A percentile compares a stretch with the other conserved stretches of the same genome.
phyloP scores from a whole-genome alignment of 2,329 filamentous ascomycete species.

The Sporothrix inflata region DNA sequence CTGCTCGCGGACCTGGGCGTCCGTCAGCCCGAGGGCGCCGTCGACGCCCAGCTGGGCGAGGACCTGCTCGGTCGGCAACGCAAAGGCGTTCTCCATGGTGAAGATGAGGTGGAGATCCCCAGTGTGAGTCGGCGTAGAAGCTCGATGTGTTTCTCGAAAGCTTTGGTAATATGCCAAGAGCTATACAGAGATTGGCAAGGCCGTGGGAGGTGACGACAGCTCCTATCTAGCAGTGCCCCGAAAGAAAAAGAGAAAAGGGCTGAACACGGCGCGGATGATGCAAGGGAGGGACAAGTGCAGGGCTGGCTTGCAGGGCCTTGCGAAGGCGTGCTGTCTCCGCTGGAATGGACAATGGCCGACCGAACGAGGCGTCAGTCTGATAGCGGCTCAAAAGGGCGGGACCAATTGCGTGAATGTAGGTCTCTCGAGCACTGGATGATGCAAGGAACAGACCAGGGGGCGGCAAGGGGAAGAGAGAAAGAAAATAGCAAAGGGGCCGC shows the following conservation, averaged over 20 bases:
- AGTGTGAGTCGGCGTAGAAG: background rate
- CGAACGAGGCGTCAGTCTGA: conserved; percentile 14
- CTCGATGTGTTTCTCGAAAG: background rate
- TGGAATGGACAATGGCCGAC: background rate
- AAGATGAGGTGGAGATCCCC: conserved; percentile 1
- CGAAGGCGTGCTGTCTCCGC: conserved; percentile 17
- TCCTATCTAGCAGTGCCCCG: background rate
- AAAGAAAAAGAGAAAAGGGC: background rate
- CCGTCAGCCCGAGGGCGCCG: conserved; percentile 57
- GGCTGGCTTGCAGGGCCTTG: conserved; percentile 17
- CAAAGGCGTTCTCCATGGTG: conserved; percentile 66
- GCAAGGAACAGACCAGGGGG: background rate
- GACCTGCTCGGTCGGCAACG: conserved; percentile 60
- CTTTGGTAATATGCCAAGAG: background rate
- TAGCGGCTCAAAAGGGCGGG: conserved; percentile 18
- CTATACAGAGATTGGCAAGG: background rate
- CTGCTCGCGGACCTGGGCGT: conserved; percentile 60
- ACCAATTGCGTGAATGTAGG: conserved; percentile 18
- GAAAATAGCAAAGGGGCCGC: background rate
- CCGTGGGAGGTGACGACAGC: background rate
- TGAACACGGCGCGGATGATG: background rate
- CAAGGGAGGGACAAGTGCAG: background rate
- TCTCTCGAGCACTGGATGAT: background rate
- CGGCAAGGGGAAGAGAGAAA: background rate
- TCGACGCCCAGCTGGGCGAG: conserved; percentile 62